Evolutionary conservation across 2,329 filamentous ascomycete species (phyloP).

Genomic region (Davidsoniella neocaledoniae): DNA sequence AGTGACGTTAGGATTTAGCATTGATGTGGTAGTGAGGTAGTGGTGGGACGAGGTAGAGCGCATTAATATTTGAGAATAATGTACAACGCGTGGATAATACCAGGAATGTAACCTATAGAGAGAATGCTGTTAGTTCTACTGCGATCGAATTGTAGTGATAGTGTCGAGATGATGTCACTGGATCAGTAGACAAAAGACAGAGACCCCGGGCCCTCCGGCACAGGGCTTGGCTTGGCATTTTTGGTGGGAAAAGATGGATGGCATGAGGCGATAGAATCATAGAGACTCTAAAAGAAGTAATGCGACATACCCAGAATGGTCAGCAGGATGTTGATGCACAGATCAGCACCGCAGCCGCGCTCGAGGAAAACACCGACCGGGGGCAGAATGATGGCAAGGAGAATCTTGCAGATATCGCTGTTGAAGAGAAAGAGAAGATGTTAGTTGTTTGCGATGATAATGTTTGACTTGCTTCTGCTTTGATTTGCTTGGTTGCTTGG

Average conservation of each 20-base stretch:
- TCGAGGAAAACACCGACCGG: conserved; percentile 90
- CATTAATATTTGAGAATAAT: conserved; percentile 76
- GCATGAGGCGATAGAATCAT: background rate
- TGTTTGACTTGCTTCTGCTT: too few species aligned
- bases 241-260: background rate
- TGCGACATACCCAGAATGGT: conserved; percentile 45
- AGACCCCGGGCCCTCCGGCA: background rate
- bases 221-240: background rate
- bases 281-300: background rate
- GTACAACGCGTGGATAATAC: conserved; percentile 88
- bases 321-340: conserved; percentile 84
- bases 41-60: too few species aligned
- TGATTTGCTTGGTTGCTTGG: too few species aligned
- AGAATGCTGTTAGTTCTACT: conserved; percentile 1
- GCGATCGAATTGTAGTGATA: background rate
- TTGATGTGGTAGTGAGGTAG: too few species aligned
- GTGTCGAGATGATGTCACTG: background rate
- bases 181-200: background rate
- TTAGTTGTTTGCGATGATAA: background rate
- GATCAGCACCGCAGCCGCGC: conserved; percentile 70
- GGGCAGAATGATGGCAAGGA: conserved; percentile 78
- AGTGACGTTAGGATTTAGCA: too few species aligned
- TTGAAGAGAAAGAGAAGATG: background rate
- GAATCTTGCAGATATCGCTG: conserved; percentile 47
- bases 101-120: conserved; percentile 42